Conservation (phyloP, 805 yeast species). For the Metschnikowia similis region DNA sequence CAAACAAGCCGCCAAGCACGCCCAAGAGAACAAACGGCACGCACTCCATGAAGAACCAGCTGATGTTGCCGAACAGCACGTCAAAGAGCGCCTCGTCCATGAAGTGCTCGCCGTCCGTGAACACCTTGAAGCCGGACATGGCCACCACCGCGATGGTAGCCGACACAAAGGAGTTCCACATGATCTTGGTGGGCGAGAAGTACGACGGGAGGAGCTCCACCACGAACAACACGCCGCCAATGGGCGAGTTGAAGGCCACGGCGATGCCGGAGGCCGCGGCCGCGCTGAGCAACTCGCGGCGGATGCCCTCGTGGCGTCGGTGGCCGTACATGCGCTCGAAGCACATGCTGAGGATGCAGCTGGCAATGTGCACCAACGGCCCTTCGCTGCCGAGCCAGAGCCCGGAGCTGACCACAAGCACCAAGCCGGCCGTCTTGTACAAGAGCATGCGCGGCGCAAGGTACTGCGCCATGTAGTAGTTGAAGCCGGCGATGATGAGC, state of each 20-base stretch:
- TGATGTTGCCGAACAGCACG: conserved; percentile 62
- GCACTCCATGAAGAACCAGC: conserved; percentile 69
- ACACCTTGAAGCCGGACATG: conserved; percentile 37
- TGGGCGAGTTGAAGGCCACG: conserved; percentile 81
- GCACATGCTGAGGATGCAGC: conserved; percentile 42
- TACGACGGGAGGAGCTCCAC: conserved; percentile 64
- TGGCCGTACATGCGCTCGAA: conserved; percentile 29
- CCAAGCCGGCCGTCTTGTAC: conserved; percentile 53
- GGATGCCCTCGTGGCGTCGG: conserved; percentile 48
- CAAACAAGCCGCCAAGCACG: conserved; percentile 62
- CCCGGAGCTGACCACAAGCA: conserved; percentile 69
- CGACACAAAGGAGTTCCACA: conserved; percentile 83
- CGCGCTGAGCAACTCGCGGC: conserved; percentile 66
- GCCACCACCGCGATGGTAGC: conserved; percentile 70
- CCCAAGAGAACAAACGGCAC: conserved; percentile 74
- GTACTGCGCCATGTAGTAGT: conserved; percentile 43
- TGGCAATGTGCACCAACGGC: conserved; percentile 76
- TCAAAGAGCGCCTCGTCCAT: conserved; percentile 50
- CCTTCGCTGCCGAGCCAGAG: conserved; percentile 86
- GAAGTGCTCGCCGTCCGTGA: conserved; percentile 38
- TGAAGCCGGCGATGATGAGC: conserved; percentile 61
- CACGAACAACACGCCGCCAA: conserved; percentile 81
- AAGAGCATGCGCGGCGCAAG: conserved; percentile 50
- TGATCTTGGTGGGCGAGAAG: conserved; percentile 56
- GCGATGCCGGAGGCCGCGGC: conserved; percentile 82